These are phyloP conservation scores for Polymyxa betae DNA, from an alignment of 208 protist species.

Conservation along the genomic window DNA sequence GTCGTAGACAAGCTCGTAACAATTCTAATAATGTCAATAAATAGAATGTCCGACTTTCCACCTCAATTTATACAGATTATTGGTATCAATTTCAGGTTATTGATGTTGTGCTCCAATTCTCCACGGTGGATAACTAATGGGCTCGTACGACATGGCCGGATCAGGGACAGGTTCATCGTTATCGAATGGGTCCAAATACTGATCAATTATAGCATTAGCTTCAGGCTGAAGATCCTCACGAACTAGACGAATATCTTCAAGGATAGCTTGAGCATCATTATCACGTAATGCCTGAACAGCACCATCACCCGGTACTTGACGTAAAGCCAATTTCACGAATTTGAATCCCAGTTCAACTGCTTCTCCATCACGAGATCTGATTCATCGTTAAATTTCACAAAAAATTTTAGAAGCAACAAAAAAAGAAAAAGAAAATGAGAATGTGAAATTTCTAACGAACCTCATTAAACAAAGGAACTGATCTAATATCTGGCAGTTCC, in stretches of 20 bases:
- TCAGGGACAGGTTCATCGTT: conserved; percentile 10
- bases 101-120: background rate
- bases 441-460: background rate
- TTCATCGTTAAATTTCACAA: too few relatives aligned
- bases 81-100: too few relatives aligned
- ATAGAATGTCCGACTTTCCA: background rate
- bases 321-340: conserved; percentile 30
- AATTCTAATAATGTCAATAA: background rate
- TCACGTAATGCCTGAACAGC: conserved; percentile 29
- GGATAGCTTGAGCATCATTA: conserved; percentile 22
- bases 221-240: conserved; percentile 31
- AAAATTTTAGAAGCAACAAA: too few relatives aligned
- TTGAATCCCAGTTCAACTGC: conserved; percentile 13
- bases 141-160: background rate
- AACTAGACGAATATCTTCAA: conserved; percentile 17
- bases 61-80: background rate
- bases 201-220: conserved; percentile 7
- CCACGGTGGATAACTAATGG: background rate
- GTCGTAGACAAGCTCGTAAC: background rate
- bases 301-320: background rate
- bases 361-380: background rate
- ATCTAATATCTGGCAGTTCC: conserved; percentile 35
- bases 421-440: background rate
- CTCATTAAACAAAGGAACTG: conserved; percentile 1
- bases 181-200: conserved; percentile 23